These are phyloP conservation scores for Aspergillus spinulosporus DNA, from an alignment of 2,329 filamentous ascomycete genomes.

Conservation along the genomic window DNA sequence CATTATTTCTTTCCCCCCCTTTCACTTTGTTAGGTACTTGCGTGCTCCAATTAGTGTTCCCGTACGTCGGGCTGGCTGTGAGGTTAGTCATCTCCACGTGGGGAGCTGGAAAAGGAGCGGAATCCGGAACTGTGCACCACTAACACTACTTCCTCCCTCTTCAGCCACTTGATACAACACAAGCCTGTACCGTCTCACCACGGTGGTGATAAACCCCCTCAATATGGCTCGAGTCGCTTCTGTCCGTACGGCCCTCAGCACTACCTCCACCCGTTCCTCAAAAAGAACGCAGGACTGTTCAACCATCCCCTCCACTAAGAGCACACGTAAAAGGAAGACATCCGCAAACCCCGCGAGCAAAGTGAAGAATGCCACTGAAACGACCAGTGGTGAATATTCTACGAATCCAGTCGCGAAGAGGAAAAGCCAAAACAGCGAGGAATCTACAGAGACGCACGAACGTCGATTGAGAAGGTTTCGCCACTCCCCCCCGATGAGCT, in stretches of 20 bases:
- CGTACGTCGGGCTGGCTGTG: neutral
- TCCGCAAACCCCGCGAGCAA: neutral
- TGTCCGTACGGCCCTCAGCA: neutral
- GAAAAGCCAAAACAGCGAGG: constrained; percentile 15
- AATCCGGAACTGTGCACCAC: neutral
- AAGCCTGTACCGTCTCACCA: neutral
- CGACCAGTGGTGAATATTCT: constrained; percentile 18
- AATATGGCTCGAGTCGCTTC: neutral
- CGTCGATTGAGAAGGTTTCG: constrained; percentile 45
- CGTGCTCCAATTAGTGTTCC: neutral
- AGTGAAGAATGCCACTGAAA: constrained; percentile 19
- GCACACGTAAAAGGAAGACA: constrained; percentile 5
- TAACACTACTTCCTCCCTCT: neutral
- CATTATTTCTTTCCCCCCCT: neutral
- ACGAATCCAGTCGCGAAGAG: constrained; percentile 13
- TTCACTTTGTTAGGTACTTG: neutral
- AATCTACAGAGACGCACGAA: constrained; percentile 31
- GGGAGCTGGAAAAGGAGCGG: neutral
- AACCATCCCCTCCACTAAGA: constrained; percentile 6
- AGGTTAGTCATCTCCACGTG: neutral
- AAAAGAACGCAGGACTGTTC: constrained; percentile 20
- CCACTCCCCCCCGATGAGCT: constrained; percentile 47
- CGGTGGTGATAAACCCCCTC: neutral
- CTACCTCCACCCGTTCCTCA: neutral
- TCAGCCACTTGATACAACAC: neutral